Evolutionary conservation across 208 protist genomes (phyloP), one percentile per base, ranked within the genome.

Genomic region (Plasmodiophora brassicae): DNA sequence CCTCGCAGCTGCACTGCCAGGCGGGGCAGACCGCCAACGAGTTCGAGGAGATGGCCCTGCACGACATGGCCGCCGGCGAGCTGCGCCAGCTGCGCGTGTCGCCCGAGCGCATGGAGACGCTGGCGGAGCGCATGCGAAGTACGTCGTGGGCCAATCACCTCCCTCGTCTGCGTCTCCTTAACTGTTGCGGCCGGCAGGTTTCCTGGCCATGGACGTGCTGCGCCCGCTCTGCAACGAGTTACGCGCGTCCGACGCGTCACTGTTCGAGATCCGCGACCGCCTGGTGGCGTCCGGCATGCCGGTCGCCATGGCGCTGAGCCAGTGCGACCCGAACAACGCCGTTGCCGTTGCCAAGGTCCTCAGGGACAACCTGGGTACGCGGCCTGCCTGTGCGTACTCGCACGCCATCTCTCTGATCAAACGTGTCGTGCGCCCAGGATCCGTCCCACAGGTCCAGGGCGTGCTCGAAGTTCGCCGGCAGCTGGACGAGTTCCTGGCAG

Each of bases 161-260:
- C n/a, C 32, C 65, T 32, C n/a, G n/a, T n/a, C n/a, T n/a, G n/a
- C n/a, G 10, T 5, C 14, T 32, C 41, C 41, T 32, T 78, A 38
- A 5, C n/a, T 38, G 41, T n/a, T 5, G 14, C 65, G 41, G 32
- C 41, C 14, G 5, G 5, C 65, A 78, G 65, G 65, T 78, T 32
- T 78, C n/a, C 20, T 78, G 5, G 65, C 65, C n/a, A n/a, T 44
- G n/a, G 65, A 78, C 65, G 41, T 78, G 10, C 65, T 78, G n/a
- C 65, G 65, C 32, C 65, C 65, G 65, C 65, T 78, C 14, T 36
- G 65, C 65, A 32, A 5, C n/a, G 5, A 32, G 5, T 32, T 78
- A 36, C 65, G 65, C 32, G 14, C 32, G 65, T 44, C 32, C n/a
- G 65, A 78, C 41, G 65, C 65, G 32, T n/a, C 32, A 38, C n/a